Evolutionary conservation across 1,284 basidiomycete species (phyloP).

Genomic region (Puccinia coronata): DNA sequence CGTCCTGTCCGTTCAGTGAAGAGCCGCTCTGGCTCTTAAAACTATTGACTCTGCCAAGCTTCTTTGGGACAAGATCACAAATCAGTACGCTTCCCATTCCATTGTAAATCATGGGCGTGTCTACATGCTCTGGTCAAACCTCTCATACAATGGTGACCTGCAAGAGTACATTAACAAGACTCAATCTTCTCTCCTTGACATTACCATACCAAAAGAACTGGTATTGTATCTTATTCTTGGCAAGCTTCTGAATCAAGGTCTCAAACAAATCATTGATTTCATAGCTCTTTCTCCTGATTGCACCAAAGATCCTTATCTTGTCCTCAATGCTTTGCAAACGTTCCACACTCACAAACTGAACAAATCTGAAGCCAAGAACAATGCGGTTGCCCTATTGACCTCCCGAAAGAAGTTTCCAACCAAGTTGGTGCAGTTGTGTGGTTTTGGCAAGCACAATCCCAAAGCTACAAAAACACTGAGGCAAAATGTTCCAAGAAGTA

Average conservation of each 20-base stretch:
- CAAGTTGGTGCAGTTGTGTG: neutral
- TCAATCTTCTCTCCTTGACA: neutral
- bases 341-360: neutral
- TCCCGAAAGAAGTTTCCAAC: neutral
- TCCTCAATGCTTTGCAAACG: neutral
- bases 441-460: neutral
- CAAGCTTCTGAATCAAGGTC: neutral
- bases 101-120: neutral
- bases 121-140: neutral
- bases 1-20: too few species aligned
- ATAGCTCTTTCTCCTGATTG: neutral
- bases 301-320: neutral
- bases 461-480: neutral
- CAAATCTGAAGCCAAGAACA: too few species aligned
- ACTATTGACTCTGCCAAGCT: neutral
- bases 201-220: neutral
- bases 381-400: neutral
- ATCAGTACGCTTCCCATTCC: constrained; percentile 3
- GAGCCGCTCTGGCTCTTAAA: too few species aligned
- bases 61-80: neutral
- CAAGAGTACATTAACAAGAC: neutral
- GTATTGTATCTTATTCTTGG: neutral
- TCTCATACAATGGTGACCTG: neutral
- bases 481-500: neutral
- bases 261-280: neutral